Conservation (phyloP, 75 land plant species). For the Picea sitchensis region DNA sequence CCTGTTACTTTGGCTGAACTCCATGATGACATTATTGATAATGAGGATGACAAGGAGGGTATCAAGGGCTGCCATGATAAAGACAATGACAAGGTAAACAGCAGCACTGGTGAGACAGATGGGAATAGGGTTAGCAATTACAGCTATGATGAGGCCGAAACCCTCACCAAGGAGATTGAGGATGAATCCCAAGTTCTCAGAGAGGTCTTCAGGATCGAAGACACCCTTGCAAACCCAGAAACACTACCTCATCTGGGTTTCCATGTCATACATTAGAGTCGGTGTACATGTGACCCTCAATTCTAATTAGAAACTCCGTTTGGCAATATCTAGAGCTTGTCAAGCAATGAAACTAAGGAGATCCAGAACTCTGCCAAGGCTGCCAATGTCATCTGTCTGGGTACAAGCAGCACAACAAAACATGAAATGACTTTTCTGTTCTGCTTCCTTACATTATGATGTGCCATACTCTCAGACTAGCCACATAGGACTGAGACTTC, state of each 20-base stretch:
- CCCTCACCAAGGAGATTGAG: conserved; percentile 64
- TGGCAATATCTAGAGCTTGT: not conserved
- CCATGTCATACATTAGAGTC: not conserved
- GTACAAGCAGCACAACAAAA: not conserved
- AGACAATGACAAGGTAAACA: conserved; percentile 17
- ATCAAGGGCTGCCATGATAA: conserved; percentile 11
- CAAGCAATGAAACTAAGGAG: not conserved
- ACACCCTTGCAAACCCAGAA: conserved; percentile 34
- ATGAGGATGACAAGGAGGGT: conserved; percentile 8
- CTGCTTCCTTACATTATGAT: not conserved
- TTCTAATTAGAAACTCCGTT: not conserved
- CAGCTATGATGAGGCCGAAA: conserved; percentile 56
- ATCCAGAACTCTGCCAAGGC: not conserved
- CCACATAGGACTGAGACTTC: not conserved
- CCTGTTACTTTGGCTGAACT: conserved; percentile 18
- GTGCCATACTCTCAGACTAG: not conserved
- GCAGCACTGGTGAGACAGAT: conserved; percentile 18
- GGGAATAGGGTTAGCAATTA: conserved; percentile 25
- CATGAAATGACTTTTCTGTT: not conserved
- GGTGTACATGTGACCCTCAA: not conserved
- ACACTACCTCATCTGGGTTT: not conserved
- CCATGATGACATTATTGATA: not conserved
- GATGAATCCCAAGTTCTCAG: conserved; percentile 31
- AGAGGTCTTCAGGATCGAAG: conserved; percentile 63
- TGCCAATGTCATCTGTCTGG: conserved; percentile 2